Evolutionary conservation across 1,284 basidiomycete genomes (phyloP).

Genomic region (Schizopora paradoxa): DNA sequence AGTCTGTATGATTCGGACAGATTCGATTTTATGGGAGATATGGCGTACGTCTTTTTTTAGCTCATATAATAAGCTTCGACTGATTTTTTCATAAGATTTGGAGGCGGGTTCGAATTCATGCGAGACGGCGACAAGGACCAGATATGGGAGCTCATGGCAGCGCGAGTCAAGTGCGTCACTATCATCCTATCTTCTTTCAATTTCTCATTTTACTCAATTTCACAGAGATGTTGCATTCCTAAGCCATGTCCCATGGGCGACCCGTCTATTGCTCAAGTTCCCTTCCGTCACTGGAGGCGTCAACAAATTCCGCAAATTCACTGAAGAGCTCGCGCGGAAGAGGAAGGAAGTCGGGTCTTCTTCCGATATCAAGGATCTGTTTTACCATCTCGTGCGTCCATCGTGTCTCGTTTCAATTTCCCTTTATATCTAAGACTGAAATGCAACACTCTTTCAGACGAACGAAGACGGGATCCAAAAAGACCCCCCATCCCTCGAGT

Average conservation of each 20-base stretch:
- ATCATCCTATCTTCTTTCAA: neutral
- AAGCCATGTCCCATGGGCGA: conserved; percentile 14
- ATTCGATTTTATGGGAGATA: conserved; percentile 36
- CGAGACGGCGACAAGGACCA: conserved; percentile 21
- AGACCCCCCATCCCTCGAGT: conserved; percentile 20
- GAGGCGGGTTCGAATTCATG: conserved; percentile 27
- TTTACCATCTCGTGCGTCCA: conserved; percentile 13
- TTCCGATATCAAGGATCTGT: conserved; percentile 13
- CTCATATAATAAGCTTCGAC: neutral
- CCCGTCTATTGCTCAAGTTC: conserved; percentile 12
- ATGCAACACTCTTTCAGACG: conserved; percentile 15
- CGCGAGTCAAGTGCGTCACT: conserved; percentile 12
- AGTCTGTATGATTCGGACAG: conserved; percentile 16
- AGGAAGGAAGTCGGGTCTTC: conserved; percentile 14
- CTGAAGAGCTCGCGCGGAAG: conserved; percentile 10
- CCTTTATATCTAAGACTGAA: conserved; percentile 21
- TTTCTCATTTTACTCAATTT: neutral
- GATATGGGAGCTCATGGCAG: conserved; percentile 19
- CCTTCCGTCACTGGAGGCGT: conserved; percentile 9
- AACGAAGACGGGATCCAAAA: conserved; percentile 23
- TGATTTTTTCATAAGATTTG: conserved; percentile 23
- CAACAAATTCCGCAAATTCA: conserved; percentile 13
- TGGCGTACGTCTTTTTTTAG: conserved; percentile 24
- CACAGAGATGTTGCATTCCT: conserved; percentile 5
- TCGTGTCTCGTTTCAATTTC: neutral